phyloP scores from a whole-genome alignment of 768 basidiomycete species.

The Mycena chlorophos region DNA sequence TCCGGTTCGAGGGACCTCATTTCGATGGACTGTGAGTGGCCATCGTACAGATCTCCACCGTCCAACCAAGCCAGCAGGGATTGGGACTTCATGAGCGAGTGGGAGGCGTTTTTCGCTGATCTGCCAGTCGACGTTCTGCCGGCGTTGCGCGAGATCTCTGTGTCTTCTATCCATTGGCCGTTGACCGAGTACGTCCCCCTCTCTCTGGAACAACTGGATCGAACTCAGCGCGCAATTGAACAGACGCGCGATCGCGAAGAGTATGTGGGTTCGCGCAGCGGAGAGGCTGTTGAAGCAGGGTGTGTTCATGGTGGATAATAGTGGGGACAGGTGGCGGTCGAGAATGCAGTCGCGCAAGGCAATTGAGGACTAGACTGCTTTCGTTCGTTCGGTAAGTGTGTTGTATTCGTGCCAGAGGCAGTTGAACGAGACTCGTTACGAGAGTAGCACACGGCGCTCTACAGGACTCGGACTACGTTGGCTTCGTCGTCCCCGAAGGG shows the following conservation, averaged over 20 bases:
- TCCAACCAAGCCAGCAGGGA: too few relatives aligned
- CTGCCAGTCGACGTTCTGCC: neutral
- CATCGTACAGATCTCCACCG: too few relatives aligned
- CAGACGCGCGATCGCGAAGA: neutral
- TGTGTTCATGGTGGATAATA: neutral
- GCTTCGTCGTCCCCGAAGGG: too few relatives aligned
- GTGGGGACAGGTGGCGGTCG: neutral
- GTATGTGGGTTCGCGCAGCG: neutral
- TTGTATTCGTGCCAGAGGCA: too few relatives aligned
- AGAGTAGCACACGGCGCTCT: too few relatives aligned
- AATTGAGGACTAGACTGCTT: too few relatives aligned
- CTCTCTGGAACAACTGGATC: neutral
- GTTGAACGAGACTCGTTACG: too few relatives aligned
- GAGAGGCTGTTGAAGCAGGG: neutral
- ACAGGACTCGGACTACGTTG: too few relatives aligned
- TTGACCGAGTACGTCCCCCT: neutral
- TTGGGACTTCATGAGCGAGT: neutral
- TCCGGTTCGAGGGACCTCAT: too few relatives aligned
- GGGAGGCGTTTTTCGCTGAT: neutral
- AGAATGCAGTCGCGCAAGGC: neutral
- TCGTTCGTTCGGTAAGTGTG: too few relatives aligned
- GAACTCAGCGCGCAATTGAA: neutral
- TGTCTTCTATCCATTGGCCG: neutral
- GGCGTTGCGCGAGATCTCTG: neutral
- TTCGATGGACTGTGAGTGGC: too few relatives aligned